Evolutionary conservation across 495 filamentous ascomycete genomes (phyloP).

Genomic region (Lasiosphaeria miniovina): DNA sequence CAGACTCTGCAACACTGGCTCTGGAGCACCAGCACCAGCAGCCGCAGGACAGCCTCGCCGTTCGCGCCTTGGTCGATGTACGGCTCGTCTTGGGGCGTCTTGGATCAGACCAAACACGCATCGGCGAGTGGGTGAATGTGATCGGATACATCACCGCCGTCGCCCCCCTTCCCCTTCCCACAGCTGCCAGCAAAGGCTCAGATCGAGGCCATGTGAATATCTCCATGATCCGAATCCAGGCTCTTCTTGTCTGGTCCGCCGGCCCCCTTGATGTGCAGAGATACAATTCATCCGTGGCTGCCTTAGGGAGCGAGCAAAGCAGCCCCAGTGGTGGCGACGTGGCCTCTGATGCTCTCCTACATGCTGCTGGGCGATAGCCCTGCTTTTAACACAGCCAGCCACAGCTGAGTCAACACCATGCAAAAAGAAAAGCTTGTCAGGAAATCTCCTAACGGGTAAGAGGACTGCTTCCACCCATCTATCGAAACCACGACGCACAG

Average conservation of each 20-base stretch:
- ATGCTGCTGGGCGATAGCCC: constrained; percentile 1
- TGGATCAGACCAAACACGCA: constrained; percentile 59
- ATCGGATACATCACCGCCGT: constrained; percentile 68
- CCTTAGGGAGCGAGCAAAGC: constrained; percentile 9
- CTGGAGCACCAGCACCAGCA: constrained; percentile 67
- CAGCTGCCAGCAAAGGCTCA: constrained; percentile 12
- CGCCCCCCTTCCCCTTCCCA: constrained; percentile 12
- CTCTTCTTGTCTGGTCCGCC: constrained; percentile 64
- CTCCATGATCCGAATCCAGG: constrained; percentile 51
- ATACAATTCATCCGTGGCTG: constrained; percentile 53
- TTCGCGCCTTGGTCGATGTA: constrained; percentile 63
- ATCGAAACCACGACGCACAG: constrained; percentile 3
- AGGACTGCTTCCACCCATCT: constrained; percentile 2
- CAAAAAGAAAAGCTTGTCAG: background rate
- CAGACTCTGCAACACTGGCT: constrained; percentile 54
- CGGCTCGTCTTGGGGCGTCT: constrained; percentile 64
- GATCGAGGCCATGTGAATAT: background rate
- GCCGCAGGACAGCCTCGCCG: constrained; percentile 38
- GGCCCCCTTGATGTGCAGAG: constrained; percentile 59
- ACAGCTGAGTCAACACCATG: background rate
- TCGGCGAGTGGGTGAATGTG: constrained; percentile 89
- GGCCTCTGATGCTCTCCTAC: constrained; percentile 2
- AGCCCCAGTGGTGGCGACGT: background rate
- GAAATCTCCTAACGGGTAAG: constrained; percentile 1
- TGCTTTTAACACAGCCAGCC: background rate